Base-by-base conservation (phyloP, 768 basidiomycete genomes). In the Coprinellus aureogranulatus region DNA sequence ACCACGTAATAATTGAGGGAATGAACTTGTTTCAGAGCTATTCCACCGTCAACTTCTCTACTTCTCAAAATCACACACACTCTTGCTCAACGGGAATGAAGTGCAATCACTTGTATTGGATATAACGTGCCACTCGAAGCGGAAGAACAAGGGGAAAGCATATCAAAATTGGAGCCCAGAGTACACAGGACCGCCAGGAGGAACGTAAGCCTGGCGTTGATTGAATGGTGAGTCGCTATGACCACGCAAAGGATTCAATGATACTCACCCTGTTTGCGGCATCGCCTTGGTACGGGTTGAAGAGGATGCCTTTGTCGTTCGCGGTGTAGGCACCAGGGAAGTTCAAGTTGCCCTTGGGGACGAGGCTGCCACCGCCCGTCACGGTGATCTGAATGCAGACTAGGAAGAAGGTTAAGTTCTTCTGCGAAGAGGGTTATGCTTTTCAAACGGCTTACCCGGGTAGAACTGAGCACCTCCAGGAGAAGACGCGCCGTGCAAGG, bases 381-480 rank as follows among this genome's bases (percentile, higher is more conserved):
- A 76, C 72, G 5, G 71, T 73, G 23, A 75, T 61, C 52, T 75
- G 73, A n/a, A 75, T 67, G 63, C 73, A 75, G 22, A 74, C 72
- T 52, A 47, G n/a, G 20, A 37, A 55, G 12, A 4, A 27, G 51
- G 52, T 46, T 37, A 16, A 14, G 27, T 41, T 34, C 34, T 34
- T 34, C 34, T 34, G 34, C 14, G n/a, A n/a, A n/a, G n/a, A n/a
- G n/a, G 14, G 34, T 34, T 14, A 6, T 14, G 6, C 34, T 34
- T 34, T 34, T 14, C 14, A 14, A 34, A 6, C 14, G n/a, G 14
- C 49, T 22, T 44, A 52, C 56, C 56, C 2, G 75, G 73, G 54
- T 76, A 76, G 65, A 76, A 76, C 48, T 76, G 73, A 28, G 75
- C 72, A 16, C 75, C 73, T 23, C 70, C 70, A 47, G 65, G 27